These are phyloP conservation scores for Pinus albicaulis DNA, from an alignment of 75 land plant species.

Conservation along the genomic window DNA sequence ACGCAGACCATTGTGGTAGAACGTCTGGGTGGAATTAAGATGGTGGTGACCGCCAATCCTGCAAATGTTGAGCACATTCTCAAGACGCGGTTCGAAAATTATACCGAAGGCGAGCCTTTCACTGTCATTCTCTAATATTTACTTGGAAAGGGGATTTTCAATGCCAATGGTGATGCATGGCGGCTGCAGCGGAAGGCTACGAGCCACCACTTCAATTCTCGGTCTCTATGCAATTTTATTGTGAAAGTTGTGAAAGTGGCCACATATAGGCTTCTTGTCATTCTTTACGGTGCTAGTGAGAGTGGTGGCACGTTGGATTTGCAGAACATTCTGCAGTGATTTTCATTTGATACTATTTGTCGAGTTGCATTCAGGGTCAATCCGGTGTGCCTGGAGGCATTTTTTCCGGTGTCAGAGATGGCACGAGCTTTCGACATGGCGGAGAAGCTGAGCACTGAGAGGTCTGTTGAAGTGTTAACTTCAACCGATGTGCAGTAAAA, in stretches of 20 bases:
- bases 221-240: conserved; percentile 28
- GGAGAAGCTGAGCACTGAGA: conserved; percentile 18
- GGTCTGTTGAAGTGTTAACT: conserved; percentile 26
- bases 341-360: conserved; percentile 41
- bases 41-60: conserved; percentile 48
- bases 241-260: conserved; percentile 16
- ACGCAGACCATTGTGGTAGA: conserved; percentile 29
- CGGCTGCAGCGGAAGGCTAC: conserved; percentile 50
- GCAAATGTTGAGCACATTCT: conserved; percentile 66
- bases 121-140: conserved; percentile 38
- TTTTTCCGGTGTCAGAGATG: conserved; percentile 19
- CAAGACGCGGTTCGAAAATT: conserved; percentile 52
- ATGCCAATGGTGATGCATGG: conserved; percentile 61
- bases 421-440: conserved; percentile 64
- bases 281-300: conserved; percentile 13
- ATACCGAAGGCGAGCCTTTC: conserved; percentile 54
- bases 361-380: conserved; percentile 30
- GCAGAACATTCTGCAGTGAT: conserved; percentile 33
- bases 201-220: conserved; percentile 42
- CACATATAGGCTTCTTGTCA: conserved; percentile 13
- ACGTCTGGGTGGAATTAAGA: conserved; percentile 12
- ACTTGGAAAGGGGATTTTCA: conserved; percentile 72
- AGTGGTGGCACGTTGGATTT: conserved; percentile 8
- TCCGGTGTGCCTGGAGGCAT: conserved; percentile 16
- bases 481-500: conserved; percentile 18